Evolutionary conservation across 495 filamentous ascomycete genomes (phyloP).

Genomic region (Poronia punctata): DNA sequence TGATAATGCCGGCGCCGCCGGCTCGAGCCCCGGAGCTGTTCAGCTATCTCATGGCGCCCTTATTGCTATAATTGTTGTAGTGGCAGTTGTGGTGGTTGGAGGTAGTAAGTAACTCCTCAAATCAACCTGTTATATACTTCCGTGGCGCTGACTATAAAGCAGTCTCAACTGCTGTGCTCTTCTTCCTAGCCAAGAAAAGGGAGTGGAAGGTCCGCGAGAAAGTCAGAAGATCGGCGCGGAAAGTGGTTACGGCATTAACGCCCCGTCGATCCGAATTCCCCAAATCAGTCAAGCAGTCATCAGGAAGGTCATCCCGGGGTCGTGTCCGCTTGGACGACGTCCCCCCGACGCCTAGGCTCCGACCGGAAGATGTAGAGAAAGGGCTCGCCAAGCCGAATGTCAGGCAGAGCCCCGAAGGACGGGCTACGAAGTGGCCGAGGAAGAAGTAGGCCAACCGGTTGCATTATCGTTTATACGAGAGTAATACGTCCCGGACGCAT

Average conservation of each 20-base stretch:
- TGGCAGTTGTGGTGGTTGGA: constrained; percentile 47
- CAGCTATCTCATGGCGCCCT: constrained; percentile 51
- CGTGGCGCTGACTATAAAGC: constrained; percentile 11
- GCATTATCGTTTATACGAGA: too few species aligned
- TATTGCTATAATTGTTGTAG: constrained; percentile 56
- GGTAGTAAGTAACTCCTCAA: constrained; percentile 41
- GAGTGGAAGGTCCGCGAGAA: constrained; percentile 50
- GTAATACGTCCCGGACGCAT: too few species aligned
- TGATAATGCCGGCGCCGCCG: constrained; percentile 48
- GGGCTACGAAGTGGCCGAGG: constrained; percentile 27
- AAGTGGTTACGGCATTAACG: constrained; percentile 46
- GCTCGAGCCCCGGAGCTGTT: constrained; percentile 41
- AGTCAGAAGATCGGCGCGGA: constrained; percentile 45
- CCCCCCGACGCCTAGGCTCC: constrained; percentile 43
- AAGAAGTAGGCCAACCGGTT: too few species aligned
- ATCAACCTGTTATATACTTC: not conserved
- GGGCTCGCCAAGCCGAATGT: constrained; percentile 26
- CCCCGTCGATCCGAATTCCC: constrained; percentile 49
- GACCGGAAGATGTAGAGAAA: constrained; percentile 45
- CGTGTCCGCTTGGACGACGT: constrained; percentile 41
- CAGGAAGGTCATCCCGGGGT: constrained; percentile 19
- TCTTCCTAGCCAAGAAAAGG: constrained; percentile 50
- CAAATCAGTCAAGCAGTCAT: constrained; percentile 39
- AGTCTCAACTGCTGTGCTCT: constrained; percentile 45
- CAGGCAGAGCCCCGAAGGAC: constrained; percentile 19